Evolutionary conservation across 768 basidiomycete species (phyloP), one percentile per base, ranked within the genome.

Genomic region (Rhodotorula kratochvilovae): DNA sequence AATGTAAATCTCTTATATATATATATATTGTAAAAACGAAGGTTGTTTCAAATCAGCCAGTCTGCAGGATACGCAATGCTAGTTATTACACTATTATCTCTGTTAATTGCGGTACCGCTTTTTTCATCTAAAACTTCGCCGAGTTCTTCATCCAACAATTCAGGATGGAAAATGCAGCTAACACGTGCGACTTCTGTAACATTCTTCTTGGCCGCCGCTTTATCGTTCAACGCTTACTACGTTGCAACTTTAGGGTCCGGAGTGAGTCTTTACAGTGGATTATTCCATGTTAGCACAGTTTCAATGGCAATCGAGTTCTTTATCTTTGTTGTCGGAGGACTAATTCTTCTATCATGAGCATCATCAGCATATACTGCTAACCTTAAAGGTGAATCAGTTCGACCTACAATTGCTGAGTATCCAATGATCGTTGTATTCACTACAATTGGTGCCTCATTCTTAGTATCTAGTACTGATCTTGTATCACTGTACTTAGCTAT

Each of bases 401-500:
- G 56, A 54, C 70, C 70, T 19, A 59, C 50, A 55, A 66, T 71
- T 55, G 55, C 58, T 42, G 70, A 73, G 51, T 76, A 76, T 55
- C 61, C 72, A 39, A 53, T 68, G 63, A 73, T 74, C 33, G 56
- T 71, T 68, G 45, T 74, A 68, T 74, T 74, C 63, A 63, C 61
- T 56, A 74, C 70, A 61, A 68, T 68, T 61, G 75, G 75, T 55
- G 70, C 68, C 43, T 71, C 72, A 62, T 76, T 76, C 53, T 74
- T 74, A 72, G 67, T 76, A 68, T 74, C 73, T 63, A 72, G 66
- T 69, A 64, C 68, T 61, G 73, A 76, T 72, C 67, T 76, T 71
- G 67, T 76, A 62, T 68, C 70, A 53, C 54, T 76, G 66, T 76
- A 74, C 63, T 67, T 76, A 72, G 53, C 66, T 58, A 66, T 76